Evolutionary conservation across 1,139 yeast genomes (phyloP).

Genomic region (Geotrichum aggregatum): DNA sequence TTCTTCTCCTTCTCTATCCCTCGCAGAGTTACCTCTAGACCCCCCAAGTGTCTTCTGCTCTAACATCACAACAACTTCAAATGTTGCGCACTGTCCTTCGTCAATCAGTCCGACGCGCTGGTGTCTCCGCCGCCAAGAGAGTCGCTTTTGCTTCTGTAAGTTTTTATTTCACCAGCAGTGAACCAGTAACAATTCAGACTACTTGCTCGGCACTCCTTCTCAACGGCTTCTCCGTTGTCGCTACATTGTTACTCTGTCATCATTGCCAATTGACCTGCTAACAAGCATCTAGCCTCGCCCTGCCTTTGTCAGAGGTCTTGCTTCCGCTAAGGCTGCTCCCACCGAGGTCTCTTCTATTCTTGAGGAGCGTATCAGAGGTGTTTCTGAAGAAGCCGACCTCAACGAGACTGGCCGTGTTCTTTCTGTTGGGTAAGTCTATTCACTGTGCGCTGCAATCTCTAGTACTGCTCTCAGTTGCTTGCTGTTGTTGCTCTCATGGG

Average conservation of each 20-base stretch:
- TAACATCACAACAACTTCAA: slow-evolving; percentile 22
- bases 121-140: slow-evolving; percentile 35
- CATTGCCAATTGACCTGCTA: slow-evolving; percentile 16
- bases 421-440: slow-evolving; percentile 88
- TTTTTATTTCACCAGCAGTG: not conserved
- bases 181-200: no score
- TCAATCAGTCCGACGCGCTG: slow-evolving; percentile 41
- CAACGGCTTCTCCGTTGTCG: no score
- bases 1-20: slow-evolving; percentile 25
- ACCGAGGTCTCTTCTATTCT: slow-evolving; percentile 98
- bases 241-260: no score
- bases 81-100: slow-evolving; percentile 45
- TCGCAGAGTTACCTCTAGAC: slow-evolving; percentile 20
- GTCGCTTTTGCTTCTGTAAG: slow-evolving; percentile 30
- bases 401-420: slow-evolving; percentile 99
- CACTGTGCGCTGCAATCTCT: no score
- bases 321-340: slow-evolving; percentile 93
- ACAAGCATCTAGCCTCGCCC: slow-evolving; percentile 25
- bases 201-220: no score
- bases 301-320: slow-evolving; percentile 57
- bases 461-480: slow-evolving; percentile 3
- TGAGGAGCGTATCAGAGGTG: slow-evolving; percentile 99
- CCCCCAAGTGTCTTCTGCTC: slow-evolving; percentile 14
- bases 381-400: slow-evolving; percentile 93
- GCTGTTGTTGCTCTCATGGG: not conserved